Percentiles rank a stretch among this genome's conserved stretches.
Evolutionary conservation across 305 asterid species (phyloP).

Genomic region (Fraxinus sp.): DNA sequence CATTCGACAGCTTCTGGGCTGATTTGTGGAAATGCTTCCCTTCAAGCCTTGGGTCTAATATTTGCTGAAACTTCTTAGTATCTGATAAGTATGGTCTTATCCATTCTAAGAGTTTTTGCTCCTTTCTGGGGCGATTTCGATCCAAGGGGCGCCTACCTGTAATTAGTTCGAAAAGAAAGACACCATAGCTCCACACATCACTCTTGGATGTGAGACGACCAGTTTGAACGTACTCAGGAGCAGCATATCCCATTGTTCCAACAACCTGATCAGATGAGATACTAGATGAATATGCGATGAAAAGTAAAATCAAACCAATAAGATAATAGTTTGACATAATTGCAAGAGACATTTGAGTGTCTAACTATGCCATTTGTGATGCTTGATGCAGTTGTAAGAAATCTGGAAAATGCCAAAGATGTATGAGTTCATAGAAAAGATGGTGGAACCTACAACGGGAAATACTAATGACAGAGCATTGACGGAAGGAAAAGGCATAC

Average conservation of each 20-base stretch:
- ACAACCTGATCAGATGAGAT: constrained; percentile 55
- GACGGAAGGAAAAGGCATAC: background rate
- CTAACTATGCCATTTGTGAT: background rate
- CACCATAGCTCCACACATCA: constrained; percentile 95
- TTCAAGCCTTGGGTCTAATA: constrained; percentile 83
- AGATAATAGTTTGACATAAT: background rate
- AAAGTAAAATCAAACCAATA: background rate
- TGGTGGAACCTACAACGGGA: background rate
- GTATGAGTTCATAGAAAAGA: background rate
- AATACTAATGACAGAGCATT: background rate
- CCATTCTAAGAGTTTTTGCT: constrained; percentile 94
- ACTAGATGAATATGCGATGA: background rate
- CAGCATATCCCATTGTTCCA: constrained; percentile 94
- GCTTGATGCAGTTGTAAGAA: background rate
- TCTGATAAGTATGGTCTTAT: constrained; percentile 84
- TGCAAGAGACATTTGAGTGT: background rate
- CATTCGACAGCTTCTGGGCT: constrained; percentile 75
- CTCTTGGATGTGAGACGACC: constrained; percentile 90
- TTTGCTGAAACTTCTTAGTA: constrained; percentile 66
- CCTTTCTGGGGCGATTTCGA: constrained; percentile 73
- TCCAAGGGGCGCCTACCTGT: constrained; percentile 93
- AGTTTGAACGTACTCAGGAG: constrained; percentile 91
- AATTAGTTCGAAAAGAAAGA: constrained; percentile 87
- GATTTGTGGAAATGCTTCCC: constrained; percentile 49
- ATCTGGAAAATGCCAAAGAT: background rate